Evolutionary conservation across 2,329 filamentous ascomycete genomes (phyloP), one percentile per base, ranked within the genome.

Genomic region (Dothideomycetes sp.): DNA sequence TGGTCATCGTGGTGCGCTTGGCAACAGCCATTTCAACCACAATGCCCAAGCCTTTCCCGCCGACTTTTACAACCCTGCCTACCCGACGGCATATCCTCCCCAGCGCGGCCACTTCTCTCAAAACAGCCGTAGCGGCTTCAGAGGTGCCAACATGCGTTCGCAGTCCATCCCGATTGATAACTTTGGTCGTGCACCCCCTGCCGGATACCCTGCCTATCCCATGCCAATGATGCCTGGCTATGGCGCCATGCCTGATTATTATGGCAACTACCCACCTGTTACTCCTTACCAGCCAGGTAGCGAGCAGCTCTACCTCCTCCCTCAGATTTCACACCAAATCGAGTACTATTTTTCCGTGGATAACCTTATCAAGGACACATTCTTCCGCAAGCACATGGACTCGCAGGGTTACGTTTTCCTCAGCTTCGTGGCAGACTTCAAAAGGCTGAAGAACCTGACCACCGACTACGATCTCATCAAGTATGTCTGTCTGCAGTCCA

Each of bases 321-420:
- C 59, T 55, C 73, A 74, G 72, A 74, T 76, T 53, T 71, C 67
- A 46, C 73, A 68, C 51, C 78, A 80, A 54, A 45, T 60, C 29
- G 86, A 94, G 54, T 98, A 95, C 66, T 98, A 98, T 63, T 94
- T 98, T 64, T 96, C 89, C 0, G 75, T 94, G 19, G 84, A 95
- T 54, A 98, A 98, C 57, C 72, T 96, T 36, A 84, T 85, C 71
- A 95, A 94, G 63, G 91, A 98, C 55, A 72, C 84, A 54, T 96
- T 79, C 61, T 70, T 98, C 43, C 81, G 91, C 42, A 79, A 77
- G 53, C 80, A 88, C 51, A 96, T 98, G 91, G 89, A 98, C 57
- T 84, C 83, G 1, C 84, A 96, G 59, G 91, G 91, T 14, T 96
- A 88, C 54, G 88, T 95, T 11, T 79, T 77, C 37, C 65, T 98